These are phyloP conservation scores for Diplogelasinospora grovesii DNA, from an alignment of 495 filamentous ascomycete genomes.

Conservation along the genomic window DNA sequence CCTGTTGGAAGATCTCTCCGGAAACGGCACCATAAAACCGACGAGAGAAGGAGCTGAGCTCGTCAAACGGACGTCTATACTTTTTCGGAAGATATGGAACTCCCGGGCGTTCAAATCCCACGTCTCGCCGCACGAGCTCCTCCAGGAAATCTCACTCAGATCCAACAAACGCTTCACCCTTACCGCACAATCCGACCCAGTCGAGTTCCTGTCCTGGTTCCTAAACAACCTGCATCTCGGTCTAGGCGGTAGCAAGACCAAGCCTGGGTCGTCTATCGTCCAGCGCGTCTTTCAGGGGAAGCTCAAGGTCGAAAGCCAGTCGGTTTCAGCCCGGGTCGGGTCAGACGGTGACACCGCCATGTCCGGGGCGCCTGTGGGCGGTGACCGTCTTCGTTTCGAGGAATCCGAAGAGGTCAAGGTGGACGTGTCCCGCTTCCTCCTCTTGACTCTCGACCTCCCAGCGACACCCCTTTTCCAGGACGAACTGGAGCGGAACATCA, in stretches of 20 bases:
- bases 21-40: slow-evolving; percentile 26
- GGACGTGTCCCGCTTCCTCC: slow-evolving; percentile 69
- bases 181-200: slow-evolving; percentile 86
- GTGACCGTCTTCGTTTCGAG: slow-evolving; percentile 87
- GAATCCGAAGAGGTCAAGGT: slow-evolving; percentile 77
- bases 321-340: too few relatives aligned
- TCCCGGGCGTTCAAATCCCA: slow-evolving; percentile 93
- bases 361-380: slow-evolving; percentile 77
- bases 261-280: slow-evolving; percentile 71
- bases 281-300: slow-evolving; percentile 91
- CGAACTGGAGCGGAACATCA: slow-evolving; percentile 82
- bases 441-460: slow-evolving; percentile 88
- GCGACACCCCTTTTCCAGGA: slow-evolving; percentile 96
- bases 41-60: too few relatives aligned
- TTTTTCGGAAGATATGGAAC: slow-evolving; percentile 98
- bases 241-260: slow-evolving; percentile 82
- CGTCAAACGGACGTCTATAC: slow-evolving; percentile 73
- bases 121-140: slow-evolving; percentile 93
- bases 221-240: slow-evolving; percentile 90
- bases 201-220: slow-evolving; percentile 96
- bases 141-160: slow-evolving; percentile 86
- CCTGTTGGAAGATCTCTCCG: slow-evolving; percentile 71
- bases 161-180: slow-evolving; percentile 91
- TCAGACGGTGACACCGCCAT: too few relatives aligned
- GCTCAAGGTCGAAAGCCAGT: slow-evolving; percentile 86